Base-by-base conservation (phyloP, 768 basidiomycete genomes). In the Auriculariales sp. region DNA sequence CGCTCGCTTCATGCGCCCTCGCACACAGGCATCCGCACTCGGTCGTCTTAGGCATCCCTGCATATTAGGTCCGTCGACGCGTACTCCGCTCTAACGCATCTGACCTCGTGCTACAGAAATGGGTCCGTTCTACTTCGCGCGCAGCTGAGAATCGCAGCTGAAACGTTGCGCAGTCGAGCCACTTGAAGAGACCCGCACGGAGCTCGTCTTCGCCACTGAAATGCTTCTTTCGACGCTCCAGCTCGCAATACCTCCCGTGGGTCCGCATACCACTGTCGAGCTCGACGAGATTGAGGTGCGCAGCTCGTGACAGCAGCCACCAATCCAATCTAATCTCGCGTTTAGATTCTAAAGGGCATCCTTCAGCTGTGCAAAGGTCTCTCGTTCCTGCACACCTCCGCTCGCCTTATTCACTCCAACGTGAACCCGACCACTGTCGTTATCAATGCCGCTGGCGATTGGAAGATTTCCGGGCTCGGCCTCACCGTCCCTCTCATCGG, bases 281-380 rank as follows among this genome's bases (percentile, higher is more conserved):
- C 68, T 99, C 22, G 95, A 99, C 63, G 95, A 99, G 69, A 83
- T 97, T 34, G 95, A 99, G 71, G 91, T 87, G 30, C 53, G 73
- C 66, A 14, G 42, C 11, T 49, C 14, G n/a, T 31, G 17, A 25
- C 49, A 10, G 11, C 28, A 11, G 31, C 31, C 5, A 47, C 30
- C 34, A 3, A 32, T 22, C 2, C 10, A 39, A 49, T 7, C 15
- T 27, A 24, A 24, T 17, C 35, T 39, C 44, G 51, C 31, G 39
- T 29, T 3, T 53, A 90, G 86, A 91, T 97, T 32, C 95, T 97
- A 62, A 98, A 98, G 65, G 95, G 95, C 12, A 81, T 94, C 28
- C 70, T 97, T 34, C 95, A 98, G 62, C 65, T 99, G 10, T 85
- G 84, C 75, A 89, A 88, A 64, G 88, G 88, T 11, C 74, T 91